phyloP scores from a whole-genome alignment of 768 basidiomycete species.

The Chlorophyllum brunneum region DNA sequence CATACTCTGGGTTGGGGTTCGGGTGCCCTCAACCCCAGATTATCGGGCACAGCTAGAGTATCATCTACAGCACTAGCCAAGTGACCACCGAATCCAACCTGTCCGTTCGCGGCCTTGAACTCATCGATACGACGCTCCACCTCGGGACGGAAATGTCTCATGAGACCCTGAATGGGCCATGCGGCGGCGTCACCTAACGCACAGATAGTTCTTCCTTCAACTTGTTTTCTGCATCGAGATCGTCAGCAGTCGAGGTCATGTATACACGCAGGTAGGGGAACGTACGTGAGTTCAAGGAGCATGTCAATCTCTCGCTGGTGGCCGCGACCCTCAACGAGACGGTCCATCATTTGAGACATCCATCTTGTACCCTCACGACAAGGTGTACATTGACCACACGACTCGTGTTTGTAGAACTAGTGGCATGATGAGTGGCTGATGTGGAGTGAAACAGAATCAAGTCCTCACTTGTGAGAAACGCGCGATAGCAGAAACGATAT shows the following conservation, averaged over 20 bases:
- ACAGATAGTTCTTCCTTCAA: slow-evolving; percentile 96
- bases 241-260: not conserved
- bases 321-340: slow-evolving; percentile 88
- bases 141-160: slow-evolving; percentile 96
- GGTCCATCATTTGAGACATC: slow-evolving; percentile 99
- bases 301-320: slow-evolving; percentile 96
- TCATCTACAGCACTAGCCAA: slow-evolving; percentile 66
- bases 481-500: slow-evolving; percentile 91
- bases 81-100: slow-evolving; percentile 85
- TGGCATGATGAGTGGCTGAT: slow-evolving; percentile 21
- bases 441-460: not conserved
- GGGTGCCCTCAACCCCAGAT: slow-evolving; percentile 54
- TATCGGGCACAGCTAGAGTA: slow-evolving; percentile 70
- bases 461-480: slow-evolving; percentile 55
- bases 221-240: slow-evolving; percentile 68
- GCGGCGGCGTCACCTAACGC: slow-evolving; percentile 96
- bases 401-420: slow-evolving; percentile 98
- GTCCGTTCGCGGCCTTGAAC: slow-evolving; percentile 72
- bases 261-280: slow-evolving; percentile 15
- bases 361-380: slow-evolving; percentile 95
- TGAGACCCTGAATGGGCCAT: slow-evolving; percentile 97
- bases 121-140: slow-evolving; percentile 84
- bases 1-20: slow-evolving; percentile 19
- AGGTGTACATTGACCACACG: slow-evolving; percentile 95
- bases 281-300: slow-evolving; percentile 90